These are phyloP conservation scores for Carpinus viminea DNA, from an alignment of 306 rosid genomes.

Conservation along the genomic window DNA sequence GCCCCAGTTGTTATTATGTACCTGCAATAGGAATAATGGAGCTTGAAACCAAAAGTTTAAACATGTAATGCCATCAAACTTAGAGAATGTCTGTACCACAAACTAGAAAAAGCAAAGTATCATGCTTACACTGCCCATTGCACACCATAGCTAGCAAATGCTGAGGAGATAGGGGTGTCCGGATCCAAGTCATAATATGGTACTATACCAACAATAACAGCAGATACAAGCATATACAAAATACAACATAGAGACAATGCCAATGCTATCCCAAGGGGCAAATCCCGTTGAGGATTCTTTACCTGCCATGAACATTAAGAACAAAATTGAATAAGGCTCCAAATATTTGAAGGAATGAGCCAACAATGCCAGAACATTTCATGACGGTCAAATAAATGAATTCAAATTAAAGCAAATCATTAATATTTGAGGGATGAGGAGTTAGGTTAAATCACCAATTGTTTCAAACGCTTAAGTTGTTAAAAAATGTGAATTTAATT, in stretches of 20 bases:
- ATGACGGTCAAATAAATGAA: neutral
- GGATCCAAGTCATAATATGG: slow-evolving; percentile 64
- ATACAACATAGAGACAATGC: slow-evolving; percentile 59
- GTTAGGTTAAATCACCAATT: neutral
- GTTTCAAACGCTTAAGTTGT: too few relatives aligned
- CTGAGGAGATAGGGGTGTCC: slow-evolving; percentile 71
- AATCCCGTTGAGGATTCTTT: slow-evolving; percentile 68
- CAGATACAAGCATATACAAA: slow-evolving; percentile 69
- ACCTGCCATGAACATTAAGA: slow-evolving; percentile 45
- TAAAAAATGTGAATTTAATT: too few relatives aligned
- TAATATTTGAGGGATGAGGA: neutral
- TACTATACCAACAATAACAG: slow-evolving; percentile 67
- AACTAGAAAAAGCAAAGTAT: slow-evolving; percentile 19
- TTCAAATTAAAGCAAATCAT: neutral
- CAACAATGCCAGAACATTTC: neutral
- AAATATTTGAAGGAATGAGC: neutral
- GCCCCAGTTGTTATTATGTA: slow-evolving; percentile 75
- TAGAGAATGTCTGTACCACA: slow-evolving; percentile 17
- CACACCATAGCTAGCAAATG: slow-evolving; percentile 60
- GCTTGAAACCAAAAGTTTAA: slow-evolving; percentile 13
- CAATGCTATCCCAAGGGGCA: slow-evolving; percentile 66
- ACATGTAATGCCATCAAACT: neutral
- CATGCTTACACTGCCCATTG: slow-evolving; percentile 79
- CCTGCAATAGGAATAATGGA: slow-evolving; percentile 41
- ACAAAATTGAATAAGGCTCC: slow-evolving; percentile 1